Evolutionary conservation across 208 protist species (phyloP).

Genomic region (Strigomonas culicis): DNA sequence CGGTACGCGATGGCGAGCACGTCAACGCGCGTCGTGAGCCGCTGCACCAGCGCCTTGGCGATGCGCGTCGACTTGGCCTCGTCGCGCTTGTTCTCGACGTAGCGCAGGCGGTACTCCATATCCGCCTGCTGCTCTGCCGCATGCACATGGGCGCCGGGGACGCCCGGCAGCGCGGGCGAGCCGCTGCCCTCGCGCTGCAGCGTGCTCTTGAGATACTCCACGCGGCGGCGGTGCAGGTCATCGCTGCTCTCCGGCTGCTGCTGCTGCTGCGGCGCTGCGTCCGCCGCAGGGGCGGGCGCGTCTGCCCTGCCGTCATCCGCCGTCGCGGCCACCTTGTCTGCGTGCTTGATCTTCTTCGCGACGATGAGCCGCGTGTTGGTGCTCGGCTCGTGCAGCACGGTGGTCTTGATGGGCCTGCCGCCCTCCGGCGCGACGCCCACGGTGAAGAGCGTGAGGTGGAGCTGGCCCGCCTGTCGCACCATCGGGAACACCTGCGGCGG

Average conservation of each 20-base stretch:
- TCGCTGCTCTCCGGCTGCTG: background rate
- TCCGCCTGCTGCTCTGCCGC: constrained; percentile 35
- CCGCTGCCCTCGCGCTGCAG: constrained; percentile 20
- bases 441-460: constrained; percentile 85
- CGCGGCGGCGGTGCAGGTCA: constrained; percentile 62
- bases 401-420: background rate
- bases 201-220: constrained; percentile 56
- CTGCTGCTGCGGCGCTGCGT: constrained; percentile 41
- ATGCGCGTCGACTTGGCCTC: constrained; percentile 70
- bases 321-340: constrained; percentile 23
- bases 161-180: constrained; percentile 33
- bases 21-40: constrained; percentile 62
- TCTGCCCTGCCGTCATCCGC: background rate
- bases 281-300: background rate
- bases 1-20: constrained; percentile 56
- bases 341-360: constrained; percentile 68
- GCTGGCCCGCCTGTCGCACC: constrained; percentile 68
- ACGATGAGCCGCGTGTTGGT: constrained; percentile 50
- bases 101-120: constrained; percentile 72
- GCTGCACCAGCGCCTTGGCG: constrained; percentile 59
- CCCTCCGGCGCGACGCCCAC: constrained; percentile 31
- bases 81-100: constrained; percentile 73
- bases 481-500: constrained; percentile 68
- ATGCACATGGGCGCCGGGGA: constrained; percentile 47
- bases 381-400: constrained; percentile 11